Evolutionary conservation across 306 rosid species (phyloP).

Genomic region (Dicorynia guianensis): DNA sequence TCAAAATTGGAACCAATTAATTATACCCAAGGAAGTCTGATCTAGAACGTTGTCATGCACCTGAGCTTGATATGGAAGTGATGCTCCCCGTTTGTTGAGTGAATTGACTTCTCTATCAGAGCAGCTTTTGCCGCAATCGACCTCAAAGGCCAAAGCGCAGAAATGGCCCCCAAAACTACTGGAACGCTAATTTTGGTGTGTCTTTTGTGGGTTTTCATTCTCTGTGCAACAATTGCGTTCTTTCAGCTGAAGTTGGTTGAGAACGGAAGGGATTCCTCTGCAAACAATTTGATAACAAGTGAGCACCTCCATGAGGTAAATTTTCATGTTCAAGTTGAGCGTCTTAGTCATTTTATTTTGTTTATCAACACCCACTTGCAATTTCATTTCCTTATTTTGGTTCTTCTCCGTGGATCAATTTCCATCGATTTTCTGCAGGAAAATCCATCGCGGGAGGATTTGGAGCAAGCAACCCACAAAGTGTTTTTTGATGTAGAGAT

Average conservation of each 20-base stretch:
- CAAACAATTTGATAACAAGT: conserved; percentile 11
- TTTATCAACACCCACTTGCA: no score
- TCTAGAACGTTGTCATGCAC: background rate
- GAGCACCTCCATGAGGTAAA: background rate
- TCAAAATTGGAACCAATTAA: no score
- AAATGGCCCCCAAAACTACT: conserved; percentile 38
- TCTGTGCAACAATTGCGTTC: conserved; percentile 54
- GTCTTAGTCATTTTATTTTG: background rate
- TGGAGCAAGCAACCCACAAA: conserved; percentile 51
- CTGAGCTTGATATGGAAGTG: background rate
- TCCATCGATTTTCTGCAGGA: conserved; percentile 34
- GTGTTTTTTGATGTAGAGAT: conserved; percentile 54
- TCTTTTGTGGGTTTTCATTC: conserved; percentile 48
- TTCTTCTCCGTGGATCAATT: background rate
- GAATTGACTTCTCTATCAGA: background rate
- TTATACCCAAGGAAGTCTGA: background rate
- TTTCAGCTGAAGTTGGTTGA: conserved; percentile 53
- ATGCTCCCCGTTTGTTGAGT: background rate
- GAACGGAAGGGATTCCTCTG: conserved; percentile 21
- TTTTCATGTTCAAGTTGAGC: background rate
- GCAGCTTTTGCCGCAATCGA: background rate
- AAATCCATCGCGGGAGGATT: conserved; percentile 41
- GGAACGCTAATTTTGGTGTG: conserved; percentile 29
- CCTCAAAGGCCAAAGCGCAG: background rate
- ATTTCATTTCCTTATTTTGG: background rate